Evolutionary conservation across 75 land plant species (phyloP), one percentile per base, ranked within the genome.

Genomic region (Pinus taeda): DNA sequence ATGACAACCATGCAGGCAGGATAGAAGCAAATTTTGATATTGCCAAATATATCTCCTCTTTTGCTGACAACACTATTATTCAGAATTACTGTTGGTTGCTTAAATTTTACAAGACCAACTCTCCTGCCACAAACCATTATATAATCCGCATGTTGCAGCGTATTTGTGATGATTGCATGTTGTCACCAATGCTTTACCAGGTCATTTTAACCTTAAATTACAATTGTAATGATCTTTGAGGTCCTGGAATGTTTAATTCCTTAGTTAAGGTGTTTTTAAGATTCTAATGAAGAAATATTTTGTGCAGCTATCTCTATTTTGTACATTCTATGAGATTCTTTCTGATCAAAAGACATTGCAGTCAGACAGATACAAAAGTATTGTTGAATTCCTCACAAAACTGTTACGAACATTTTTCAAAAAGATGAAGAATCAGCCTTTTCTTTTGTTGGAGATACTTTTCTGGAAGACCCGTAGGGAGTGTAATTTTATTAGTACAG

Each of bases 101-200:
- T 59, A 91, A 79, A 76, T 90, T 86, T 81, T 97, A 91, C 76
- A 87, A 81, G 79, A 87, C 82, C 75, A 97, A 97, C 75, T 82
- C 93, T 36, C 57, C 73, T 36, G 85, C 83, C n/a, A 89, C 85
- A 70, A 97, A 97, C 76, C 84, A 97, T 74, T 88, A 91, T 79
- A 85, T 95, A 18, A 76, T 93, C 53, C 80, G 90, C 76, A 95
- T 93, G 88, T 82, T 97, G 57, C 83, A 82, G 82, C 81, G 87
- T 22, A 90, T 97, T 30, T 93, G 94, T 81, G 88, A 93, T 65
- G 98, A 97, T 78, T 79, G 88, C 42, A 83, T 83, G 77, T 84
- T 97, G 42, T 87, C 91, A 57, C 98, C 99, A 57, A 93, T 97
- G 92, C 80, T 97, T 11, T 97, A 91, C 78, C 96, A 97, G 99